Percentiles rank a stretch among this genome's conserved stretches.
Conservation (phyloP, 805 yeast species). For the Brettanomyces custersianus region DNA sequence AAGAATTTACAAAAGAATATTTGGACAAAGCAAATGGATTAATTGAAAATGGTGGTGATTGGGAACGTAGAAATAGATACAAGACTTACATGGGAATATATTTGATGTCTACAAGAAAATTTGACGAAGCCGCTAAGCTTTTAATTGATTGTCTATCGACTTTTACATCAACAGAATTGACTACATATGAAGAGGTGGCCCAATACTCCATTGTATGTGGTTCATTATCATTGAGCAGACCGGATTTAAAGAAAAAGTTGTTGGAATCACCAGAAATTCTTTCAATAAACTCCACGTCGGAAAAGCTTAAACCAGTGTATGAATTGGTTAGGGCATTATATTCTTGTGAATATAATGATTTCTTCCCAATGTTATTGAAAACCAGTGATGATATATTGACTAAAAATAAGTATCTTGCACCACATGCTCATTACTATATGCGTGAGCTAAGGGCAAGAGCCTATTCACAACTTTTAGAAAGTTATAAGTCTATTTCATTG, state of each 20-base stretch:
- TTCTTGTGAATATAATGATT: conserved; percentile 76
- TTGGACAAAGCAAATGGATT: conserved; percentile 63
- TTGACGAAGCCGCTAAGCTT: conserved; percentile 74
- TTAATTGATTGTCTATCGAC: conserved; percentile 90
- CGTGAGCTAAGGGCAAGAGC: conserved; percentile 94
- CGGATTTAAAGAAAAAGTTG: conserved; percentile 71
- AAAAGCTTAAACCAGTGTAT: conserved; percentile 69
- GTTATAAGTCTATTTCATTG: conserved; percentile 82
- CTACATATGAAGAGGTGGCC: conserved; percentile 85
- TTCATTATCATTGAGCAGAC: conserved; percentile 70
- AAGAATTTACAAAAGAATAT: conserved; percentile 55
- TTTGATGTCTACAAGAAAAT: conserved; percentile 75
- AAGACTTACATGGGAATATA: conserved; percentile 88
- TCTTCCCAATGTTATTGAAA: conserved; percentile 67
- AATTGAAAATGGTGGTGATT: conserved; percentile 96
- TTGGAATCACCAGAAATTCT: conserved; percentile 92
- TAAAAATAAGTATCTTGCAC: conserved; percentile 54
- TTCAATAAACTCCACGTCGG: conserved; percentile 64
- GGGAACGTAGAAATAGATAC: conserved; percentile 95
- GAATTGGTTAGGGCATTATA: conserved; percentile 80
- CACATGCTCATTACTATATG: conserved; percentile 76
- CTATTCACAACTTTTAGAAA: conserved; percentile 86
- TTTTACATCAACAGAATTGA: conserved; percentile 84
- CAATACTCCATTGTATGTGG: conserved; percentile 87
- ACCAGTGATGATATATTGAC: conserved; percentile 68